Evolutionary conservation across 305 asterid genomes (phyloP), one percentile per base, ranked within the genome.

Genomic region (Nicotiana rustica): DNA sequence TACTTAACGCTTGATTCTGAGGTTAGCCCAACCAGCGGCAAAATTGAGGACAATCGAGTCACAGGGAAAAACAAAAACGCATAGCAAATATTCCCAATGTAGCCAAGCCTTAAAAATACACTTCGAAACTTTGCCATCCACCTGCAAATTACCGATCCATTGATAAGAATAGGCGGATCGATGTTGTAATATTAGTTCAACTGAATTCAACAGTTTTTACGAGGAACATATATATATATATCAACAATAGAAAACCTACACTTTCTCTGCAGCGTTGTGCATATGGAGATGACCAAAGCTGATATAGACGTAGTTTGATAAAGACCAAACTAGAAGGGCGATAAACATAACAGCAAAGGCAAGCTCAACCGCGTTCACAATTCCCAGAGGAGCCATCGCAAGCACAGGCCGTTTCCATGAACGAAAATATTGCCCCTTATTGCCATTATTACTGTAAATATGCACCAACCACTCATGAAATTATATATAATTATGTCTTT

Each of bases 111-210:
- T 75, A 91, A 56, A 2, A 84, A 85, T 8, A 91, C 91, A 61
- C 93, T 89, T 1, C 96, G 90, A 83, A 93, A 92, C 86, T 91
- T 92, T 0, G 90, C 88, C 67, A 91, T 79, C 93, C 91, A 85
- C 83, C 97, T 93, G 5, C 10, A n/a, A 21, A 15, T 29, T 17
- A 21, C 38, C 14, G 41, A 13, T 35, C 6, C 19, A 60, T 12
- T 1, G 7, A 36, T n/a, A 62, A 55, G 6, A 55, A 44, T 0
- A 44, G 13, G 52, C 52, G 10, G 52, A 7, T 4, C 41, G 41
- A 35, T 38, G 44, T 38, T 38, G 44, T 38, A 36, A 36, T 38
- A 38, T 38, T 6, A 38, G 44, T 38, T 35, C 38, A 35, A 35
- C 38, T 4, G 38, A 35, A 41, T 41, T 41, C 47, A 41, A 41